Percentiles rank a stretch among this genome's conserved stretches.
These are phyloP conservation scores for Centrapalus pauciflorus DNA, from an alignment of 129 eudicot species.

Conservation along the genomic window DNA sequence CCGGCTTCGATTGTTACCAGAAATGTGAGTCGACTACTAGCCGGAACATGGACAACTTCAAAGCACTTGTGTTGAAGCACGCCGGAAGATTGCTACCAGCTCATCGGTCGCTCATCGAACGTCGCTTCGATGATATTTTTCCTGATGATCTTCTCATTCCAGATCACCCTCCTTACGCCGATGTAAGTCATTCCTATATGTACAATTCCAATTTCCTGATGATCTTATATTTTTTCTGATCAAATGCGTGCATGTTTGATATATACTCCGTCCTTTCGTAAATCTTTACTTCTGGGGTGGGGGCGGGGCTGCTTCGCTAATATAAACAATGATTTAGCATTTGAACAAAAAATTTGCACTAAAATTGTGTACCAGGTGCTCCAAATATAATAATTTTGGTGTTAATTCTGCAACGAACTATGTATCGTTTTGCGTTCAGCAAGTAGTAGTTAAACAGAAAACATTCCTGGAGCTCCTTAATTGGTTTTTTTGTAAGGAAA, in stretches of 20 bases:
- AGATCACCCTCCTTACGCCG: conserved; percentile 53
- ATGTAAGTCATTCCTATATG: conserved; percentile 26
- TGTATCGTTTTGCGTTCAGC: not conserved
- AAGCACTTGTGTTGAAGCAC: conserved; percentile 22
- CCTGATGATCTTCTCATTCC: conserved; percentile 30
- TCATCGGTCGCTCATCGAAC: conserved; percentile 16
- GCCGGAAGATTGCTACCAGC: conserved; percentile 15
- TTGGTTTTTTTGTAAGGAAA: not conserved
- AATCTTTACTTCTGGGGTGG: not conserved
- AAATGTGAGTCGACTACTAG: not conserved
- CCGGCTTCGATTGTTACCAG: not conserved
- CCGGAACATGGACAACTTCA: conserved; percentile 22
- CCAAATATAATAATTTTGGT: not conserved
- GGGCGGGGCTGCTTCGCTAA: not conserved
- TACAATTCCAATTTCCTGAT: not conserved
- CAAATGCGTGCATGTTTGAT: not conserved
- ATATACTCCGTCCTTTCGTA: not conserved
- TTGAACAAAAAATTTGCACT: not conserved
- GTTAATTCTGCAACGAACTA: conserved; percentile 5
- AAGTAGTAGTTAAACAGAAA: not conserved
- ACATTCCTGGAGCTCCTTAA: not conserved
- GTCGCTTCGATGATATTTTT: conserved; percentile 21
- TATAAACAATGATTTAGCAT: not conserved
- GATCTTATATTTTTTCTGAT: not conserved
- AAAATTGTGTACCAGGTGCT: not conserved